Evolutionary conservation across 2,329 filamentous ascomycete species (phyloP), one percentile per base, ranked within the genome.

Genomic region (Elsinoe ampelina): DNA sequence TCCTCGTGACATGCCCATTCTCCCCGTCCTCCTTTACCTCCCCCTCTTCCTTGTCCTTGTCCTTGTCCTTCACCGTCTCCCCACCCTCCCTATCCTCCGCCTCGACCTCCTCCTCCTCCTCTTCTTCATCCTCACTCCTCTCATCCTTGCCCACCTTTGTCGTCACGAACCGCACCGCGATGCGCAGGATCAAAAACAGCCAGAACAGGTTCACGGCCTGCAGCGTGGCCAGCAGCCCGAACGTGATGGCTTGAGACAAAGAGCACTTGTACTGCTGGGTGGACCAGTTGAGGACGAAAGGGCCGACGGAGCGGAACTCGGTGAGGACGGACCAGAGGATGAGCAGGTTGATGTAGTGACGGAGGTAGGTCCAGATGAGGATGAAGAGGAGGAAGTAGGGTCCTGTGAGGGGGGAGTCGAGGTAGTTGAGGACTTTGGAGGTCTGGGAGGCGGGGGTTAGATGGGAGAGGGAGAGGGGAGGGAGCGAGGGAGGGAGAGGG

Each of bases 351-450:
- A 90, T 77, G 73, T 84, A 89, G 73, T 97, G 91, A 57, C 91
- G 89, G 61, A 92, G 76, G 75, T 97, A 96, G 66, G 89, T 83
- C 91, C 91, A 97, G 59, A 86, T 77, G 62, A 75, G 75, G 70
- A 95, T 86, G 75, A 95, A 96, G 63, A 86, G 63, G 67, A 81
- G 82, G 72, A 93, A 96, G 75, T 92, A 95, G 13, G 89, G 89
- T 0, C 79, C 83, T n/a, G 88, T 87, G 45, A 95, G 75, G 58
- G 80, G 75, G 57, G 84, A 83, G 68, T 95, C 87, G 63, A 96
- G 75, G 74, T 97, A 96, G 75, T 95, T 95, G 64, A 96, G 81
- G 4, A 85, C 82, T 75, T 96, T 96, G 60, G 89, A 95, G 1
- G 88, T 93, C 86, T 91, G 63, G 36, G 20, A 22, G 13, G 52